Conservation (phyloP, 306 rosid species). For the Trifolium subterraneum region DNA sequence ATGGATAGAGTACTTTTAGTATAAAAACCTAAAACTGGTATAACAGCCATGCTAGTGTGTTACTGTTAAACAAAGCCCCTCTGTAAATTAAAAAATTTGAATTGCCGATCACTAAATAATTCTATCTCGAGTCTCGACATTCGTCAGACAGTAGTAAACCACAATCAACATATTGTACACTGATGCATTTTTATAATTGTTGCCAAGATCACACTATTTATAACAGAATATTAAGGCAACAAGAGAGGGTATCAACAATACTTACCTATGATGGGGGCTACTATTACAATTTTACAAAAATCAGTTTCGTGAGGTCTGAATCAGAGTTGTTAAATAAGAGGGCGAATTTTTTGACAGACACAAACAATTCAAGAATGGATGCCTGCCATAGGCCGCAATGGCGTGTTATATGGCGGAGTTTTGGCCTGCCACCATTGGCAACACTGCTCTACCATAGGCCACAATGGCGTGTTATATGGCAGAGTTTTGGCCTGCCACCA, state of each 20-base stretch:
- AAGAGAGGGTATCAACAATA: neutral
- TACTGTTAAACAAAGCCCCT: slow-evolving; percentile 6
- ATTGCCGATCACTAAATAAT: neutral
- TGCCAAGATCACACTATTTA: neutral
- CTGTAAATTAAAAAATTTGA: neutral
- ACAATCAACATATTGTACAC: slow-evolving; percentile 11
- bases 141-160: neutral
- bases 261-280: neutral
- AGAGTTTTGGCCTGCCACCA: no score
- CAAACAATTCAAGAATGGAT: neutral
- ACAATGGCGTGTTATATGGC: no score
- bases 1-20: neutral
- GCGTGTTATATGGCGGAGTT: neutral
- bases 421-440: neutral
- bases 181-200: neutral
- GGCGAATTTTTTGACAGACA: neutral
- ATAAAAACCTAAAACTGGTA: neutral
- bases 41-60: neutral
- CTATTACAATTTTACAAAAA: neutral
- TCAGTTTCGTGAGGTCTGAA: neutral
- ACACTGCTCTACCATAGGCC: no score
- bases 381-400: neutral
- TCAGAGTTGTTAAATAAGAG: neutral
- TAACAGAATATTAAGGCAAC: neutral
- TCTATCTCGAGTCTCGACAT: neutral